Base-by-base conservation (phyloP, 169 alveolate species). In the Perkinsus chesapeaki region DNA sequence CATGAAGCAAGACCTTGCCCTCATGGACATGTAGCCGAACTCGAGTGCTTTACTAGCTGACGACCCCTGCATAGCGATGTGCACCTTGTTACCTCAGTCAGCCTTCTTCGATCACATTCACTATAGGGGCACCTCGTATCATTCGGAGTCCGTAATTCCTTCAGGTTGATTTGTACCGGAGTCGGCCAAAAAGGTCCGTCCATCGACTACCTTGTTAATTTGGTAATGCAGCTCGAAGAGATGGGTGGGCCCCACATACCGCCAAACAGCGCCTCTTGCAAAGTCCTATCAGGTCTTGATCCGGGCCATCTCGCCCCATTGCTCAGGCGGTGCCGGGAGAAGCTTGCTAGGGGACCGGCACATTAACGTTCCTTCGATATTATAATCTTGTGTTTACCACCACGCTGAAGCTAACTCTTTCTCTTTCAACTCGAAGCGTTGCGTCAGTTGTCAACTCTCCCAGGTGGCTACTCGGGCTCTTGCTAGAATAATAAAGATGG, bases 371-470 rank as follows among this genome's bases (percentile, higher is more conserved):
- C 82, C 82, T 34, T 23, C 82, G 1, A 20, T 23, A n/a, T n/a
- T n/a, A n/a, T n/a, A n/a, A n/a, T n/a, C n/a, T n/a, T n/a, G n/a
- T n/a, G n/a, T n/a, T n/a, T n/a, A n/a, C n/a, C n/a, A n/a, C n/a
- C n/a, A n/a, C n/a, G n/a, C n/a, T n/a, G n/a, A n/a, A n/a, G n/a
- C n/a, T n/a, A n/a, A n/a, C n/a, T n/a, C n/a, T 27, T 60, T 23
- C 23, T 60, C 37, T 60, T 60, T 60, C 82, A 60, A 23, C 1
- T 1, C 36, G 31, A 60, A 27, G 82, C 27, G 82, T 60, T 60
- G 82, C 82, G 82, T 60, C 27, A 60, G 82, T 60, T 60, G 82
- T 60, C 82, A 60, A 60, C 82, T n/a, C n/a, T n/a, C n/a, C n/a
- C n/a, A n/a, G n/a, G n/a, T n/a, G n/a, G n/a, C n/a, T n/a, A n/a